Percentiles rank a stretch among this genome's conserved stretches.
These are phyloP conservation scores for Pythium volutum DNA, from an alignment of 352 stramenopile species.

Conservation along the genomic window DNA sequence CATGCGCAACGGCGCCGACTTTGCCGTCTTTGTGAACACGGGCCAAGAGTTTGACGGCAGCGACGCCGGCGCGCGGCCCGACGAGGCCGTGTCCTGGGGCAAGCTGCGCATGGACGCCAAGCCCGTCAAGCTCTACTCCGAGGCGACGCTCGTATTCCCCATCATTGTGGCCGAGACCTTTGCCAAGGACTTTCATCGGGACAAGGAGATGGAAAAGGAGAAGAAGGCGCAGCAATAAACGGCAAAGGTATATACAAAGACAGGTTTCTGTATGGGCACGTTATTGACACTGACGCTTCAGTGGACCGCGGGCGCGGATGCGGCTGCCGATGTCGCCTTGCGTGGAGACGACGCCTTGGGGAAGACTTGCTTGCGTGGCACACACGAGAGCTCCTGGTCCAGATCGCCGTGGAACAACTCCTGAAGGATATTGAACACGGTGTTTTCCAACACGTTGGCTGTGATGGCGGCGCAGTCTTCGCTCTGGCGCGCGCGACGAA, in stretches of 20 bases:
- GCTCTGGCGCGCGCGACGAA: conserved; percentile 34
- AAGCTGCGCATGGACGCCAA: conserved; percentile 95
- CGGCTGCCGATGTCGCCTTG: conserved; percentile 3
- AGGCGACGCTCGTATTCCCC: conserved; percentile 98
- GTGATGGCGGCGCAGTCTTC: conserved; percentile 70
- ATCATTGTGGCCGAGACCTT: conserved; percentile 99
- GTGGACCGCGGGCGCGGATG: not conserved
- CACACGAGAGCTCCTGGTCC: conserved; percentile 59
- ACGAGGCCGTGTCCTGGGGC: conserved; percentile 99
- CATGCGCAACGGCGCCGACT: conserved; percentile 99
- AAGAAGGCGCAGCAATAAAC: not conserved
- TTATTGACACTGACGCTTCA: too few relatives aligned
- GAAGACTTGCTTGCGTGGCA: conserved; percentile 60
- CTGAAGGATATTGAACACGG: conserved; percentile 76
- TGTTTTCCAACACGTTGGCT: conserved; percentile 67
- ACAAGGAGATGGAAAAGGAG: conserved; percentile 34
- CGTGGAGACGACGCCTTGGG: conserved; percentile 27
- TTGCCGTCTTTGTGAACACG: conserved; percentile 99
- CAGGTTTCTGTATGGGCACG: not conserved
- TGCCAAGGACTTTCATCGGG: conserved; percentile 91
- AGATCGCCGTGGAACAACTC: conserved; percentile 80
- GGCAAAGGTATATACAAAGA: not conserved
- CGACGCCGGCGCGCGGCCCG: conserved; percentile 96
- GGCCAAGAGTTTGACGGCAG: conserved; percentile 98
- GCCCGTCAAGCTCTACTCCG: conserved; percentile 96